These are phyloP conservation scores for Apiotrichum siamense DNA, from an alignment of 1,284 basidiomycete genomes.

Conservation along the genomic window DNA sequence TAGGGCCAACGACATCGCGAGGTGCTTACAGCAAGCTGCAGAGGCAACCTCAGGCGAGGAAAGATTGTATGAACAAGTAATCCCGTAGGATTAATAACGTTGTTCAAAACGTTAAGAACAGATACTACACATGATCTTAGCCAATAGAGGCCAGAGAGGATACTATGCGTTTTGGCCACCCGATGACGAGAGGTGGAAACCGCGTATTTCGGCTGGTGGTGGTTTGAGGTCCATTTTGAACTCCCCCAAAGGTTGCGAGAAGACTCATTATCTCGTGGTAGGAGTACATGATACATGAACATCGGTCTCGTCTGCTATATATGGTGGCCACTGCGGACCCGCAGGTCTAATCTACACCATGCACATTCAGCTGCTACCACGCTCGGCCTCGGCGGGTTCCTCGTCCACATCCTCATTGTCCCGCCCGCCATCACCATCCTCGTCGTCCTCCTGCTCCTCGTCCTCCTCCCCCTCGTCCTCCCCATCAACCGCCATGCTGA, in stretches of 20 bases:
- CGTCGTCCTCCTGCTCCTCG: slow-evolving; percentile 18
- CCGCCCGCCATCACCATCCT: slow-evolving; percentile 19
- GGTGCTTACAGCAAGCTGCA: slow-evolving; percentile 19
- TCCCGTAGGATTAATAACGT: slow-evolving; percentile 34
- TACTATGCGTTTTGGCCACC: no score
- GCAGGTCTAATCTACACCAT: no score
- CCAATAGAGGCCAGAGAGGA: slow-evolving; percentile 49
- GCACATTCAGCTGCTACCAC: no score
- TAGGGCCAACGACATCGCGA: slow-evolving; percentile 22
- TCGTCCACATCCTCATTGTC: slow-evolving; percentile 11
- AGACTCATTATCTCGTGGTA: no score
- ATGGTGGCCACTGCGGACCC: no score
- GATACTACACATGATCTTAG: slow-evolving; percentile 50
- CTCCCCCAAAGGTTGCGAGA: no score
- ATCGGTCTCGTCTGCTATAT: no score
- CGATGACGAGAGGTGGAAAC: no score
- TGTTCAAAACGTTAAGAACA: slow-evolving; percentile 46
- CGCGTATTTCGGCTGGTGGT: no score
- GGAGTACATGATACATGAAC: no score
- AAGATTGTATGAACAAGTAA: slow-evolving; percentile 38
- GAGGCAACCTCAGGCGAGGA: slow-evolving; percentile 22
- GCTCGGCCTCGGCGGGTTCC: no score
- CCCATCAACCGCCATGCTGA: slow-evolving; percentile 22
- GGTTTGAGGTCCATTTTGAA: no score
- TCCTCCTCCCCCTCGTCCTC: slow-evolving; percentile 38